A percentile compares a stretch with the other conserved stretches of the same genome.
phyloP scores from a whole-genome alignment of 2,329 filamentous ascomycete species.

The Trichophyton rubrum region DNA sequence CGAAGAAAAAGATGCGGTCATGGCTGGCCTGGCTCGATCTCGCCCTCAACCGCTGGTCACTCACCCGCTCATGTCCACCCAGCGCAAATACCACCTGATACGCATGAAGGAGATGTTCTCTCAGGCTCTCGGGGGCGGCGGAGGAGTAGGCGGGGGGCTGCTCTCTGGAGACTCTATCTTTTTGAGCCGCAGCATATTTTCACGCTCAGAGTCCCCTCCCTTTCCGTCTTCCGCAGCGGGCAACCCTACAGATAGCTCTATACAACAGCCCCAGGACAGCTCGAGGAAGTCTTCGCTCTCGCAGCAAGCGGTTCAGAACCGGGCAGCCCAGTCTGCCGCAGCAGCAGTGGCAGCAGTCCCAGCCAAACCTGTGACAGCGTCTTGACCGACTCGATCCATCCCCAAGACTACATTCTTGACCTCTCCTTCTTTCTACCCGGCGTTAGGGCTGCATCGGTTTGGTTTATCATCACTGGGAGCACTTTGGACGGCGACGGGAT shows the following conservation, averaged over 20 bases:
- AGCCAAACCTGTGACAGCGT: neutral
- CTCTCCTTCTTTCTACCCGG: neutral
- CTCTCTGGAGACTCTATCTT: conserved; percentile 29
- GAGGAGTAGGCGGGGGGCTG: conserved; percentile 31
- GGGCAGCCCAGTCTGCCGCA: conserved; percentile 1
- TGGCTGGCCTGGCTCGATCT: conserved; percentile 58
- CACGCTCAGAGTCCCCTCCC: conserved; percentile 19
- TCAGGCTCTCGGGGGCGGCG: conserved; percentile 43
- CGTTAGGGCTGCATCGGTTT: neutral
- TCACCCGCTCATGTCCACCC: conserved; percentile 41
- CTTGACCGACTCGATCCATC: neutral
- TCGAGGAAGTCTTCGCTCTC: conserved; percentile 11
- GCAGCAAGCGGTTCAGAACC: conserved; percentile 11
- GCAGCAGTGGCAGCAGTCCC: neutral
- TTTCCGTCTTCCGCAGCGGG: conserved; percentile 18
- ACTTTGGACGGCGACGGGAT: neutral
- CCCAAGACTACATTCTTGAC: neutral
- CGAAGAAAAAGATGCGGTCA: conserved; percentile 81
- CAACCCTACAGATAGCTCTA: conserved; percentile 16
- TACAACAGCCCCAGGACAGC: conserved; percentile 3
- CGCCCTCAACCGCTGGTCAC: conserved; percentile 66
- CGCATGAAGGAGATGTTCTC: conserved; percentile 53
- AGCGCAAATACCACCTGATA: conserved; percentile 47
- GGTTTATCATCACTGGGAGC: neutral
- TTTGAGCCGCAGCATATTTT: conserved; percentile 24